phyloP scores from a whole-genome alignment of 108 stramenopile species.

The Nitzschia palea region DNA sequence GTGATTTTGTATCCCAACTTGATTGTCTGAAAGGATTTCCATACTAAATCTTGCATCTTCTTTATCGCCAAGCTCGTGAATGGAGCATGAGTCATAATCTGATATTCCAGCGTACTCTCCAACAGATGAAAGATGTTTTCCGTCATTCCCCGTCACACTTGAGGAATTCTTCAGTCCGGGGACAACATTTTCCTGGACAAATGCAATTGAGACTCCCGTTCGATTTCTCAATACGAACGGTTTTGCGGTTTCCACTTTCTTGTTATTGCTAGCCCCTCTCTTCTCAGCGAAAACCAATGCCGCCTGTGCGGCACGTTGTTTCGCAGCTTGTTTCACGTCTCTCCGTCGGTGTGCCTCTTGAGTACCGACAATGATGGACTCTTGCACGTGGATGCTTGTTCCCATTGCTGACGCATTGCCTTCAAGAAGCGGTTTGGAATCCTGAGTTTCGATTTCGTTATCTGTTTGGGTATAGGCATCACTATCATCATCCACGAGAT shows the following conservation, averaged over 20 bases:
- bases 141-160: background rate
- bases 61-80: slow-evolving; percentile 38
- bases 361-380: too few relatives aligned
- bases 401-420: too few relatives aligned
- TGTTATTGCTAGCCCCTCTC: slow-evolving; percentile 41
- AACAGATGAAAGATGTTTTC: background rate
- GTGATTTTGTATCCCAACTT: background rate
- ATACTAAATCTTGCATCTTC: slow-evolving; percentile 58
- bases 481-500: slow-evolving; percentile 1
- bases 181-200: slow-evolving; percentile 30
- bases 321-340: slow-evolving; percentile 15
- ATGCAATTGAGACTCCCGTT: slow-evolving; percentile 57
- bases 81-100: slow-evolving; percentile 19
- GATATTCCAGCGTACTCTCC: slow-evolving; percentile 38
- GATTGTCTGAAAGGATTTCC: slow-evolving; percentile 33
- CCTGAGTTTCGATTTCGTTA: background rate
- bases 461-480: background rate
- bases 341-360: too few relatives aligned
- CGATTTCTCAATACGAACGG: slow-evolving; percentile 70
- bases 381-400: too few relatives aligned
- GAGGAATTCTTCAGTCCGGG: background rate
- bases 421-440: background rate
- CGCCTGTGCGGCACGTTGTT: slow-evolving; percentile 48
- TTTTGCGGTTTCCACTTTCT: slow-evolving; percentile 48
- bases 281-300: slow-evolving; percentile 56